Conservation (phyloP, 2,329 filamentous ascomycete species). For the Colletotrichum musae region DNA sequence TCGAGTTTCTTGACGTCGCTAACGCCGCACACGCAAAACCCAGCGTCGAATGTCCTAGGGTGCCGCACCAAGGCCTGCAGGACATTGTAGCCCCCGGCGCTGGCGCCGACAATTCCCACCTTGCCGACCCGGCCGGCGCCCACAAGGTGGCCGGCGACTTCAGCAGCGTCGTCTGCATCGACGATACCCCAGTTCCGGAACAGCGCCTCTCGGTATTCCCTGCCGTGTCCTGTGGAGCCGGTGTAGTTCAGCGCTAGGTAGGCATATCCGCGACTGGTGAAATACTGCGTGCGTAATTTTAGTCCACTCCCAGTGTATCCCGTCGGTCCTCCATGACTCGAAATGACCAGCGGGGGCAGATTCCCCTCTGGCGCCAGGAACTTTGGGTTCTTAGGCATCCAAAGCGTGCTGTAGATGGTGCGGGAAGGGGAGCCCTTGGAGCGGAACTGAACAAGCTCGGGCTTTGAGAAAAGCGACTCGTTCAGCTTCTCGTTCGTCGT, state of each 20-base stretch:
- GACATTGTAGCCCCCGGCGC: constrained; percentile 68
- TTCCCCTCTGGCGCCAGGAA: constrained; percentile 54
- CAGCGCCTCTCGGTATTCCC: constrained; percentile 63
- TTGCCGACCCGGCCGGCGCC: constrained; percentile 52
- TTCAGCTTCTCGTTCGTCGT: constrained; percentile 53
- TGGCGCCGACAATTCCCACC: constrained; percentile 65
- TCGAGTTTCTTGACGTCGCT: constrained; percentile 63
- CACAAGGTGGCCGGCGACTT: constrained; percentile 60
- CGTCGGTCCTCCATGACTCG: constrained; percentile 68
- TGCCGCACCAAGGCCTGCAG: constrained; percentile 63
- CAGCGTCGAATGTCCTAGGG: constrained; percentile 63
- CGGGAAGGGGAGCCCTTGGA: constrained; percentile 48
- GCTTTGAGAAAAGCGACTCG: constrained; percentile 51
- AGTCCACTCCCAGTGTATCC: constrained; percentile 59
- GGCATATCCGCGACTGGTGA: constrained; percentile 68
- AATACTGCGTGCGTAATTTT: constrained; percentile 63
- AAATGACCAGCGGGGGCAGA: constrained; percentile 65
- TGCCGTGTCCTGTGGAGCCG: constrained; percentile 66
- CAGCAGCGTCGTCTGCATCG: constrained; percentile 65
- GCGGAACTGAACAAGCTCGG: constrained; percentile 52
- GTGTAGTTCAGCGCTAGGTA: constrained; percentile 66
- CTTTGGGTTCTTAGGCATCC: constrained; percentile 62
- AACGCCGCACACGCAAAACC: constrained; percentile 65
- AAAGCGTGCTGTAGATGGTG: constrained; percentile 62
- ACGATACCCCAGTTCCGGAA: constrained; percentile 65